Percentiles rank a stretch among this genome's conserved stretches.
phyloP scores from a whole-genome alignment of 2,329 filamentous ascomycete genomes.

The Cladosporium sp. region DNA sequence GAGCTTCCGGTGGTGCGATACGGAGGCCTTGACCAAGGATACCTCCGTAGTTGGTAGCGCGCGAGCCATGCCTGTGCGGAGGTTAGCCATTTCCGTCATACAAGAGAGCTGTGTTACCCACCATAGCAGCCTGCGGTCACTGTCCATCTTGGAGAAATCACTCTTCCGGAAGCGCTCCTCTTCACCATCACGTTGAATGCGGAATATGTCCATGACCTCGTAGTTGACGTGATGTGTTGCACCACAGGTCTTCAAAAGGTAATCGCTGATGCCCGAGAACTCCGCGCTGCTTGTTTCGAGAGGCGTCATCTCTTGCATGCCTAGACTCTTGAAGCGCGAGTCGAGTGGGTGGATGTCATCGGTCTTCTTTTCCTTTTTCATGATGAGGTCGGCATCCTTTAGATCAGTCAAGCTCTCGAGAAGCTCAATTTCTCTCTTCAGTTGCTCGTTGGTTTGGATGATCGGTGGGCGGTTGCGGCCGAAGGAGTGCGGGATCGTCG shows the following conservation, averaged over 20 bases:
- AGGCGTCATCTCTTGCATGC: slow-evolving; percentile 71
- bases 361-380: slow-evolving; percentile 57
- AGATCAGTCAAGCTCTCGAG: slow-evolving; percentile 79
- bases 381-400: slow-evolving; percentile 74
- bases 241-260: slow-evolving; percentile 64
- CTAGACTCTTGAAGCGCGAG: slow-evolving; percentile 65
- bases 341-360: slow-evolving; percentile 62
- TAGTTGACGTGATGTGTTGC: slow-evolving; percentile 61
- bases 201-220: slow-evolving; percentile 70
- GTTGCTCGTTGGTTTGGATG: slow-evolving; percentile 51
- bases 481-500: slow-evolving; percentile 76
- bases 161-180: slow-evolving; percentile 61
- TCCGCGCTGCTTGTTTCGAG: slow-evolving; percentile 58
- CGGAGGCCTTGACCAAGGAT: slow-evolving; percentile 83
- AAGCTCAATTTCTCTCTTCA: slow-evolving; percentile 75
- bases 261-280: slow-evolving; percentile 61
- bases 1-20: slow-evolving; percentile 83
- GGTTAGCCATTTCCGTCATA: neutral
- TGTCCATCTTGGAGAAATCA: slow-evolving; percentile 55
- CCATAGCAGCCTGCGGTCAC: slow-evolving; percentile 75
- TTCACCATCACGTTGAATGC: slow-evolving; percentile 73
- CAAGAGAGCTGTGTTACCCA: neutral
- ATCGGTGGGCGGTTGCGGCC: slow-evolving; percentile 69
- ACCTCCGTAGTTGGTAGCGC: slow-evolving; percentile 78
- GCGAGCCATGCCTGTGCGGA: slow-evolving; percentile 60